Evolutionary conservation across 164 flowering plant genomes (phyloP), one percentile per base, ranked within the genome.

Genomic region (Annona cherimola): DNA sequence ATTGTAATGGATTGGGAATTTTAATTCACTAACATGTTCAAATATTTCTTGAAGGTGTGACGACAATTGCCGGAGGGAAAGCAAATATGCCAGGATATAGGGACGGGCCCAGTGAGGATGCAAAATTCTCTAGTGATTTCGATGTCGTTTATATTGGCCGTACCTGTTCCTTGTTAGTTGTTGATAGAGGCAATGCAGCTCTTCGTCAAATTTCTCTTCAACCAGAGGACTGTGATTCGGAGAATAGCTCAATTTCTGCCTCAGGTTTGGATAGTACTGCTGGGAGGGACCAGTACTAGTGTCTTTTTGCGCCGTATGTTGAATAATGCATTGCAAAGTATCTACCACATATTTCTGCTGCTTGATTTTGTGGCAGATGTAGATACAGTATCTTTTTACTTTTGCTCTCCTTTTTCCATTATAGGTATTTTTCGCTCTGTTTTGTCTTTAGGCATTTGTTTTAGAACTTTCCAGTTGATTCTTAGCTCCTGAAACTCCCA

Each of bases 161-260:
- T 5, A 93, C 97, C 57, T 96, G 99, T 80, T 96, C 98, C 19
- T 78, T 96, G 73, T 77, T 96, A 74, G 99, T 96, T 75, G 76
- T 93, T 79, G 99, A 96, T 70, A 75, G 98, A 82, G 98, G 99
- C 70, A 93, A 96, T 87, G 99, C 99, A 69, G 99, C 99, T 44
- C 92, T 96, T 75, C 87, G 99, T 42, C 98, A 93, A 82, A 96
- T 96, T 72, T 81, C 89, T 72, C 95, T 96, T 63, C 79, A 83
- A 64, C 84, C 84, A 78, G 97, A 96, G 67, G 99, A 93, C 66
- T 95, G 99, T 79, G 90, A 90, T 82, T 79, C 80, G 67, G 87
- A 89, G 71, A 61, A 82, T 75, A 84, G 79, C 80, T 89, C 96
- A 59, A 80, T 95, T 80, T 83, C 96, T 67, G 16, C 81, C 61